Conservation (phyloP, 345 rosid species). For the Carallia brachiata region DNA sequence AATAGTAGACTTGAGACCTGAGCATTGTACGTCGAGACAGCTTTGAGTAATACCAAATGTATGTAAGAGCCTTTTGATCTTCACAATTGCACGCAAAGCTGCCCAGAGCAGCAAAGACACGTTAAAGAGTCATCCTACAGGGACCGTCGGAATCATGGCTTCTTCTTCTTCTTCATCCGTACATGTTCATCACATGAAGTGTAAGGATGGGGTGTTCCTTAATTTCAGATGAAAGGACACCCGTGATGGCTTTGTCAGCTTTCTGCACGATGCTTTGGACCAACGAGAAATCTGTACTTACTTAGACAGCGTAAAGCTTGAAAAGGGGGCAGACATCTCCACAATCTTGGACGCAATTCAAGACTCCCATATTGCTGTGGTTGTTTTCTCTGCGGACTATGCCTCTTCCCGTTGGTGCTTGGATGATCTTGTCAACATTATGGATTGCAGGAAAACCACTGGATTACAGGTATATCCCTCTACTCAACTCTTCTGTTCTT, state of each 20-base stretch:
- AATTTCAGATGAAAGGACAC: background rate
- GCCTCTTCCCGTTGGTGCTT: conserved; percentile 15
- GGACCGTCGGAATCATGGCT: too few species aligned
- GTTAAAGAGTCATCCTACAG: too few species aligned
- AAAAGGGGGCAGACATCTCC: conserved; percentile 1
- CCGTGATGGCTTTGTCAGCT: background rate
- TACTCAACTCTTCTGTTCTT: too few species aligned
- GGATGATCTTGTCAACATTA: conserved; percentile 8
- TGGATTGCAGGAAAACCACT: conserved; percentile 1
- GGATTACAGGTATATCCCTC: background rate
- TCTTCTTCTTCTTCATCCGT: too few species aligned
- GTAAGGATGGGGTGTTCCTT: too few species aligned
- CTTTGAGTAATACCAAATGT: too few species aligned
- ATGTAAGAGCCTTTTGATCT: too few species aligned
- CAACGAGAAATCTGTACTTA: background rate
- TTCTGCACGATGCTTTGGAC: background rate
- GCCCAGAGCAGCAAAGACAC: too few species aligned
- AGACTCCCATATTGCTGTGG: conserved; percentile 15
- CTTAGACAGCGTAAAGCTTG: conserved; percentile 2
- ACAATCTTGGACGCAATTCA: conserved; percentile 1
- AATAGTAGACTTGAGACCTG: too few species aligned
- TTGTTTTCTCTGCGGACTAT: conserved; percentile 1
- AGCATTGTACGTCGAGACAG: too few species aligned
- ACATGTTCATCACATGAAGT: too few species aligned
- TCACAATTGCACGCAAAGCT: too few species aligned